Conservation (phyloP, 148 eudicot genomes). For the Rhododendron simsii region DNA sequence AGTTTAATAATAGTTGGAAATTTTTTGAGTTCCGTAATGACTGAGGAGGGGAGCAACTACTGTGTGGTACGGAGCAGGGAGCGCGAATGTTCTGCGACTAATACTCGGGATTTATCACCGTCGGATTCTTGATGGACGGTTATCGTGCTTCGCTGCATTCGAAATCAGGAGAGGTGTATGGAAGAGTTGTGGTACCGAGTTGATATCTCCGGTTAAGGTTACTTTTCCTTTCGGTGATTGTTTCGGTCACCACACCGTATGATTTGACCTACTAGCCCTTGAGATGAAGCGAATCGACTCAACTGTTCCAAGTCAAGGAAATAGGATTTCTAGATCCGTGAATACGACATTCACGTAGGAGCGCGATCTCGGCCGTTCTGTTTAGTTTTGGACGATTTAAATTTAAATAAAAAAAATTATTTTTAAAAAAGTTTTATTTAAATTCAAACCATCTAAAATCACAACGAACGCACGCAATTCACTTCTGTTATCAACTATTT, state of each 20-base stretch:
- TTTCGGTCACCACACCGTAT: neutral
- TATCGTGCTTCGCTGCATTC: neutral
- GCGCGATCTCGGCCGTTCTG: no score
- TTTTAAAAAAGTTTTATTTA: no score
- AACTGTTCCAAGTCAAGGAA: neutral
- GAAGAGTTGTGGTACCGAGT: neutral
- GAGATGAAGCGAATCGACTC: neutral
- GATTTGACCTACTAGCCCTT: neutral
- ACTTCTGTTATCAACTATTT: no score
- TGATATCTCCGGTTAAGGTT: neutral
- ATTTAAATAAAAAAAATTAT: no score
- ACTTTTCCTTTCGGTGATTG: neutral
- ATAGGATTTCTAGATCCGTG: no score
- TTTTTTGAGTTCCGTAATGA: constrained; percentile 1
- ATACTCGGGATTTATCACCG: neutral
- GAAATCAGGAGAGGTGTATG: neutral
- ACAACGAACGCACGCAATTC: no score
- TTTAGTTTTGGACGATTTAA: rapidly evolving
- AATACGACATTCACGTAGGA: no score
- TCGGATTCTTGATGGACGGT: neutral
- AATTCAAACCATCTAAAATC: no score
- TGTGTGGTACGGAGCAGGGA: neutral
- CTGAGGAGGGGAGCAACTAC: neutral
- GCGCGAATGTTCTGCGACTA: neutral
- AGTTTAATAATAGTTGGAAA: neutral